phyloP scores from a whole-genome alignment of 352 stramenopile species.

The Albugo candida region DNA sequence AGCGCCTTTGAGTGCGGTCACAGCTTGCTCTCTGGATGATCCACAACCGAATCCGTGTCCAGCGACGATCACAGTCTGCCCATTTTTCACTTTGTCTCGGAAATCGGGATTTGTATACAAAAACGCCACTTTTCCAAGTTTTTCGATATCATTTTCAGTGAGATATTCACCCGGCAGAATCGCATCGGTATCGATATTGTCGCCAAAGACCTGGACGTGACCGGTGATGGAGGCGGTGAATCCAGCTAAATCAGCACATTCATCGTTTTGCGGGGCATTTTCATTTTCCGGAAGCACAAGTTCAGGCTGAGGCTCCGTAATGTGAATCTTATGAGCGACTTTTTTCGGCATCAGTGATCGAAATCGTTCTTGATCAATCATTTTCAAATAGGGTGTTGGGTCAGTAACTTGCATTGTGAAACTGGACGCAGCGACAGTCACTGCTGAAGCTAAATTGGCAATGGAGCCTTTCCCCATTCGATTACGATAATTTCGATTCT shows the following conservation, averaged over 20 bases:
- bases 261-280: slow-evolving; percentile 9
- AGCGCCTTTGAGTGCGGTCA: slow-evolving; percentile 60
- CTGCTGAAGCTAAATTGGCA: slow-evolving; percentile 55
- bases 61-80: slow-evolving; percentile 55
- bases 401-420: slow-evolving; percentile 69
- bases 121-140: slow-evolving; percentile 67
- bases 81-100: slow-evolving; percentile 48
- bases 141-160: slow-evolving; percentile 73
- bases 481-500: slow-evolving; percentile 81
- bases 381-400: slow-evolving; percentile 42
- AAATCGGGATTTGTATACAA: slow-evolving; percentile 76
- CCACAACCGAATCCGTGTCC: slow-evolving; percentile 69
- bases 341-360: slow-evolving; percentile 29
- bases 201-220: slow-evolving; percentile 62
- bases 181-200: slow-evolving; percentile 81
- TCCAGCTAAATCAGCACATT: slow-evolving; percentile 14
- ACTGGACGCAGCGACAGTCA: slow-evolving; percentile 64
- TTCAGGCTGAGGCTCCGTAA: slow-evolving; percentile 35
- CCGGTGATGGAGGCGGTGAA: slow-evolving; percentile 38
- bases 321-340: slow-evolving; percentile 17
- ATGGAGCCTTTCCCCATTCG: slow-evolving; percentile 72
- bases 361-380: slow-evolving; percentile 57
- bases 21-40: slow-evolving; percentile 67
- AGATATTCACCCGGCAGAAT: slow-evolving; percentile 66
- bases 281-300: slow-evolving; percentile 13